Evolutionary conservation across 2,329 filamentous ascomycete genomes (phyloP), one percentile per base, ranked within the genome.

Genomic region (Scedosporium boydii): DNA sequence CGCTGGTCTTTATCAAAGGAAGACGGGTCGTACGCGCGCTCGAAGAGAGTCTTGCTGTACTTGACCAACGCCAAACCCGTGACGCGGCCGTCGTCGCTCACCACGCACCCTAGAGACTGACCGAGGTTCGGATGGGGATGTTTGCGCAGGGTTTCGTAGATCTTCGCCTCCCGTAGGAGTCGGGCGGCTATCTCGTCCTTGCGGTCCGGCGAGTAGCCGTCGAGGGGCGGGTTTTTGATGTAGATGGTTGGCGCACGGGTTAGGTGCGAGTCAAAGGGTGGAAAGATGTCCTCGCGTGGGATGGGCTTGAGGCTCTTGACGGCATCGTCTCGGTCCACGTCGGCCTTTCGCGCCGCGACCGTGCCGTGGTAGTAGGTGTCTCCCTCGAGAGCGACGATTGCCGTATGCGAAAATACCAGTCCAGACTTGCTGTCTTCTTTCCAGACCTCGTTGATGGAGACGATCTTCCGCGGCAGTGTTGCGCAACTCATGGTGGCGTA

Each of bases 91-190:
- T 64, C 64, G 7, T 65, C 26, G 26, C 26, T 44, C 3, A 71
- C 67, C 9, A 62, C 65, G 66, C 69, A 72, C 41, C 70, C 69
- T 42, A 69, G 62, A 60, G 71, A 72, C 4, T 64, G 18, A 46
- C 71, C 59, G 58, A 72, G 68, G 61, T 69, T 68, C 12, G 69
- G 70, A 60, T 73, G 71, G 10, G 68, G 68, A 6, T 69, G 61
- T 23, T 62, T 44, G 29, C 21, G 14, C 6, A 69, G 53, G 1
- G 62, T 42, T 59, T 70, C 66, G 63, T 67, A 63, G 23, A 57
- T 60, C 42, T 64, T 29, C 16, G 65, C 64, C 62, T 70, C 68
- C 27, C 68, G 60, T 18, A 65, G 57, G 29, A 59, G 14, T 10
- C 5, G 21, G 56, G 62, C 58, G n/a, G 63, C 63, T 55, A 64